These are phyloP conservation scores for Mucor indicus DNA, from an alignment of 371 early-diverging fungal genomes.

Conservation along the genomic window DNA sequence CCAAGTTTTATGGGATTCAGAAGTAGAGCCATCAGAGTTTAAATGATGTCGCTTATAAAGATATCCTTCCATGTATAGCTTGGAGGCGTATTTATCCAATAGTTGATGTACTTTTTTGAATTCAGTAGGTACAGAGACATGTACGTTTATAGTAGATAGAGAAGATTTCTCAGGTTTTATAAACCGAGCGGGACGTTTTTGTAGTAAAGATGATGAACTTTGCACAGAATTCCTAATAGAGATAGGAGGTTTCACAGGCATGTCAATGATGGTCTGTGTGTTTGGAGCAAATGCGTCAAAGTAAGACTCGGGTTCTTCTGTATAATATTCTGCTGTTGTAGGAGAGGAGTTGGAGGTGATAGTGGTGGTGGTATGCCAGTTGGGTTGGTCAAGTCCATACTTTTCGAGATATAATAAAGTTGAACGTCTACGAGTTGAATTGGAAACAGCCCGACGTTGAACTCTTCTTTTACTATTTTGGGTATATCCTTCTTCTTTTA, in stretches of 20 bases:
- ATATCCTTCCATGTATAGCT: constrained; percentile 68
- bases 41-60: constrained; percentile 62
- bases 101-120: constrained; percentile 25
- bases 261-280: constrained; percentile 3
- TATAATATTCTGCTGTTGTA: constrained; percentile 3
- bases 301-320: constrained; percentile 6
- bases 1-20: constrained; percentile 50
- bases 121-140: constrained; percentile 2
- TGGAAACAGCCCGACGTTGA: constrained; percentile 6
- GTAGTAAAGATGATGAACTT: constrained; percentile 24
- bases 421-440: constrained; percentile 22
- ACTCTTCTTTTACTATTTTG: too few species aligned
- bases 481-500: too few species aligned
- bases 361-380: constrained; percentile 13
- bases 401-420: constrained; percentile 27
- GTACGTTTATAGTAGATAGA: neutral
- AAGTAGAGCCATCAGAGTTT: constrained; percentile 52
- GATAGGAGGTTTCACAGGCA: constrained; percentile 22
- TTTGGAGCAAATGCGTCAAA: constrained; percentile 4
- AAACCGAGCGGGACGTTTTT: constrained; percentile 32
- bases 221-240: constrained; percentile 27
- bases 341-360: too few species aligned
- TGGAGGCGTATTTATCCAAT: constrained; percentile 56
- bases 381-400: constrained; percentile 27
- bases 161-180: constrained; percentile 29